A percentile compares a stretch with the other conserved stretches of the same genome.
phyloP scores from a whole-genome alignment of 495 filamentous ascomycete species.

The Choiromyces venosus region DNA sequence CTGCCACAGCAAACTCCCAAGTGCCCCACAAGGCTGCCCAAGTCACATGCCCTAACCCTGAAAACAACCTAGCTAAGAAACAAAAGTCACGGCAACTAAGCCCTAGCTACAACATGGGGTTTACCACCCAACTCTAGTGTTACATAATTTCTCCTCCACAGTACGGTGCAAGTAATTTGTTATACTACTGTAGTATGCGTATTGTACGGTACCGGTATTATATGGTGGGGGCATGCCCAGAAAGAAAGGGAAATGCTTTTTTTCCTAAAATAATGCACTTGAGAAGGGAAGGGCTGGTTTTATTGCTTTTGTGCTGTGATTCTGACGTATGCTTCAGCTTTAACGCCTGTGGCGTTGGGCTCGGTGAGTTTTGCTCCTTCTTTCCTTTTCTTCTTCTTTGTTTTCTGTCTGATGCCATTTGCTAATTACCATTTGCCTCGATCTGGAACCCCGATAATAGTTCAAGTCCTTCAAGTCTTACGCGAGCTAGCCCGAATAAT shows the following conservation, averaged over 20 bases:
- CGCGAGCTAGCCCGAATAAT: neutral
- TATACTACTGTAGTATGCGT: neutral
- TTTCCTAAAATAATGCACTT: neutral
- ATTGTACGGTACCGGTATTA: neutral
- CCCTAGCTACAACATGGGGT: too few species aligned
- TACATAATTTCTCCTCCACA: too few species aligned
- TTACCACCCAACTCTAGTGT: too few species aligned
- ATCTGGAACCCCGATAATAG: neutral
- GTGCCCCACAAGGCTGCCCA: too few species aligned
- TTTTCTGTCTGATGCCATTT: too few species aligned
- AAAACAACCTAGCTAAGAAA: too few species aligned
- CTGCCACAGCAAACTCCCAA: too few species aligned
- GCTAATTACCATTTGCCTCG: neutral
- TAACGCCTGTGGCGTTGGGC: neutral
- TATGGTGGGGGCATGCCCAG: neutral
- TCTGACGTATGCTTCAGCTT: neutral
- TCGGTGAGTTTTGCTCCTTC: conserved; percentile 1
- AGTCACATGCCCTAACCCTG: too few species aligned
- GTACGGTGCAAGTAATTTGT: neutral
- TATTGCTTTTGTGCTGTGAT: neutral
- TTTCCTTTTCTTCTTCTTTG: neutral
- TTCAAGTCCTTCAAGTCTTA: neutral
- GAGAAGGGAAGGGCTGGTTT: neutral
- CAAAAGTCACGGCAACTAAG: too few species aligned
- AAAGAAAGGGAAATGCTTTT: neutral